These are phyloP conservation scores for Vigna reflexopilosa DNA, from an alignment of 306 rosid species.

Conservation along the genomic window DNA sequence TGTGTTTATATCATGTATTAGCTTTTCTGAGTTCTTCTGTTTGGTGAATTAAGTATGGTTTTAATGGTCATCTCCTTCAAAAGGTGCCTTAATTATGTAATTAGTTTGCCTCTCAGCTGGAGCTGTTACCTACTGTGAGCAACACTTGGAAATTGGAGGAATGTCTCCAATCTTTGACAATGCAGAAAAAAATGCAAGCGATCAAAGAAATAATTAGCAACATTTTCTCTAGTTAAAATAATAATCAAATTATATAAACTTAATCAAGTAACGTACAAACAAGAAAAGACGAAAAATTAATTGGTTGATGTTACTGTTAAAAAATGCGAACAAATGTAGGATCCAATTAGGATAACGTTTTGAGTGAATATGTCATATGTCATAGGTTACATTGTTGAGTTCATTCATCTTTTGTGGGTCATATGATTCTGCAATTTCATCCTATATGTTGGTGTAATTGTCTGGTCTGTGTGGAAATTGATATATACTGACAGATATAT, in stretches of 20 bases:
- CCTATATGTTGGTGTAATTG: slow-evolving; percentile 15
- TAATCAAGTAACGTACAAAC: slow-evolving; percentile 7
- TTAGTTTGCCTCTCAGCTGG: not conserved
- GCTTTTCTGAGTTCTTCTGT: slow-evolving; percentile 23
- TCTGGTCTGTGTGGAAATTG: slow-evolving; percentile 5
- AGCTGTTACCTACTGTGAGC: not conserved
- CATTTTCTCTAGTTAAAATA: not conserved
- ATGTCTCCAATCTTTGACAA: slow-evolving; percentile 3
- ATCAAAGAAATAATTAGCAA: not conserved
- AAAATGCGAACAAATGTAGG: slow-evolving; percentile 4
- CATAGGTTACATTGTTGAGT: slow-evolving; percentile 11
- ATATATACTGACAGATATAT: not conserved
- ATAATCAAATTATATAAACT: not conserved
- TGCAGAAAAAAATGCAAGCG: not conserved
- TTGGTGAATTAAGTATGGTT: slow-evolving; percentile 34
- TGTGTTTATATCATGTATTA: slow-evolving; percentile 26
- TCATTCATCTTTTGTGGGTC: slow-evolving; percentile 35
- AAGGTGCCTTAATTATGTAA: slow-evolving; percentile 23
- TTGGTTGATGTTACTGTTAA: slow-evolving; percentile 2
- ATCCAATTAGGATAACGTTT: slow-evolving; percentile 9
- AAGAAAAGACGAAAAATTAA: slow-evolving; percentile 1
- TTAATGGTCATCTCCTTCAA: slow-evolving; percentile 29
- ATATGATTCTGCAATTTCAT: slow-evolving; percentile 14
- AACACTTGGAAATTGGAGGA: not conserved
- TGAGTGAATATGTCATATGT: not conserved